Percentiles rank a stretch among this genome's conserved stretches.
Conservation (phyloP, 2,329 filamentous ascomycete genomes). For the Cladophialophora psammophila region DNA sequence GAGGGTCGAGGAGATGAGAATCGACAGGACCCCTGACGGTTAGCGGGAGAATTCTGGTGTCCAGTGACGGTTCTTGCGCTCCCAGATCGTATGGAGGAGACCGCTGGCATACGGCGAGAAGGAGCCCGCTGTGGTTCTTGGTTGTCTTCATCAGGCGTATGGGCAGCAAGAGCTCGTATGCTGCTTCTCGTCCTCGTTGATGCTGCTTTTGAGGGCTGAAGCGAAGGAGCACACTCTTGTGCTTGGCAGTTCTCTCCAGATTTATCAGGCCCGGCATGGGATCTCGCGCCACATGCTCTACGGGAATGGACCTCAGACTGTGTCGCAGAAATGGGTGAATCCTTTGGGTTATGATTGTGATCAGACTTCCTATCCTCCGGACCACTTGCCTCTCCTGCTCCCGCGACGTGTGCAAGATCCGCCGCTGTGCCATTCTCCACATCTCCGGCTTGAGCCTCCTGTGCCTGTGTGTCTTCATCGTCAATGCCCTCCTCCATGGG, state of each 20-base stretch:
- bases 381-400: neutral
- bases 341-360: neutral
- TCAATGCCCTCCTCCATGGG: neutral
- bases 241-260: neutral
- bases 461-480: neutral
- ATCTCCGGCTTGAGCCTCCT: neutral
- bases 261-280: neutral
- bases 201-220: neutral
- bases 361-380: neutral
- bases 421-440: neutral
- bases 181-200: neutral
- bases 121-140: neutral
- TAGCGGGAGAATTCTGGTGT: neutral
- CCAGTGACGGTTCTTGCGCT: neutral
- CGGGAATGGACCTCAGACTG: neutral
- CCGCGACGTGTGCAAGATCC: neutral
- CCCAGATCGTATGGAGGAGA: neutral
- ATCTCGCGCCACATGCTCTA: neutral
- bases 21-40: neutral
- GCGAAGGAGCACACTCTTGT: neutral
- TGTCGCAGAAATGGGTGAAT: neutral
- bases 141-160: neutral
- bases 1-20: neutral
- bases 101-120: neutral
- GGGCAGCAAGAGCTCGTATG: neutral